Base-by-base conservation (phyloP, 768 basidiomycete species). In the Termitomyces sp. region DNA sequence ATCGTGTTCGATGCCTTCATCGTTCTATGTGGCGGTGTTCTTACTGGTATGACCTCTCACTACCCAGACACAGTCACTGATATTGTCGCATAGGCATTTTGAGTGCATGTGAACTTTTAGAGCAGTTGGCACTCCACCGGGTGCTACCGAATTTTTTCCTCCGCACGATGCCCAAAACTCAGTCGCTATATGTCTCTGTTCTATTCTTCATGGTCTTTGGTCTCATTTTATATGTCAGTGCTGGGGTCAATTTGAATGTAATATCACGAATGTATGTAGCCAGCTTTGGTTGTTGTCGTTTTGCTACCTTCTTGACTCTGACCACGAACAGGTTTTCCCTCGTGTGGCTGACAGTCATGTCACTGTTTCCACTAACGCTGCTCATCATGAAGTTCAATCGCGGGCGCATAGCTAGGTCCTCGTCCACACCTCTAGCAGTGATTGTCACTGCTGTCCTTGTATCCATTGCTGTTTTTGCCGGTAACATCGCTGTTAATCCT, bases 21-120 rank as follows among this genome's bases (percentile, higher is more conserved):
- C n/a, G 88, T 89, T 14, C 74, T 90, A 2, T 85, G 82, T 54
- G 87, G 85, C 2, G 87, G 86, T 1, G 82, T 89, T 26, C 72
- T 90, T 8, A 84, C 86, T 40, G 87, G 88, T 76, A 61, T 65
- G 24, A 42, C 14, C 26, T 51, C n/a, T 40, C 47, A 30, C 38
- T 34, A 11, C 9, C 24, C 11, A 45, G 53, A 14, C 17, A 9
- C 22, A 55, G 1, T 43, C 48, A 32, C 2, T 26, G 11, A 26
- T 49, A 22, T 49, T 28, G 37, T 26, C 0, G 7, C 24, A 21
- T 53, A 82, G 83, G 81, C 5, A 81, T 85, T 19, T 63, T 84
- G 12, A 76, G 78, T 45, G 82, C 84, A 11, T 80, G 79, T 59
- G 82, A 82, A 58, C 76, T 87, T 11, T 62, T 86, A 42, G 76